These are phyloP conservation scores for Drechslerella dactyloides DNA, from an alignment of 2,329 filamentous ascomycete species.

Conservation along the genomic window DNA sequence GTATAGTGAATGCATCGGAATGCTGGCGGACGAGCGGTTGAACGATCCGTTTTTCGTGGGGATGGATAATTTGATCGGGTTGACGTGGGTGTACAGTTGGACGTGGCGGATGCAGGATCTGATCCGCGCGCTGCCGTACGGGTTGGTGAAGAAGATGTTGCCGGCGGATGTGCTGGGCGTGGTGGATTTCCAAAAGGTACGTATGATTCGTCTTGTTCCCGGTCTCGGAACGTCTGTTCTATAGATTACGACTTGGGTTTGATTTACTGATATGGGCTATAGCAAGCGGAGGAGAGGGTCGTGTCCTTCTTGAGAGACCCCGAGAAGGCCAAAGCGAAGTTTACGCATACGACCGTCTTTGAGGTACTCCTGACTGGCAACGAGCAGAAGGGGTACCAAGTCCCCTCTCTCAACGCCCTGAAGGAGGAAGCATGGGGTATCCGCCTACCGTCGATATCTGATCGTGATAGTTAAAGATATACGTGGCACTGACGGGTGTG, in stretches of 20 bases:
- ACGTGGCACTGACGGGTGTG: too few relatives aligned
- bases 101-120: conserved; percentile 53
- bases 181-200: conserved; percentile 44
- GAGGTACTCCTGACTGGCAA: conserved; percentile 57
- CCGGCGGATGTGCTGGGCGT: conserved; percentile 52
- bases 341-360: conserved; percentile 57
- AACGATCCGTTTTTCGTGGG: conserved; percentile 59
- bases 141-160: conserved; percentile 52
- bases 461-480: too few relatives aligned
- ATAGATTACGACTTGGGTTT: not conserved
- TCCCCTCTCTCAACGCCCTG: conserved; percentile 42
- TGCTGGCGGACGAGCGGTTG: conserved; percentile 59
- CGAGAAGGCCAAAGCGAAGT: conserved; percentile 53
- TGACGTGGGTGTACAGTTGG: conserved; percentile 59
- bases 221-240: too few relatives aligned
- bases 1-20: conserved; percentile 59
- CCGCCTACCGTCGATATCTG: too few relatives aligned
- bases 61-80: conserved; percentile 58
- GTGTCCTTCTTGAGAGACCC: conserved; percentile 47
- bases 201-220: too few relatives aligned
- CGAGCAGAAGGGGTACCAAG: conserved; percentile 45
- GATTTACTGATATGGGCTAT: conserved; percentile 3
- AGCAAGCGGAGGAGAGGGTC: conserved; percentile 41
- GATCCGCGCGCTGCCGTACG: conserved; percentile 53
- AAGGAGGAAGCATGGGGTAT: conserved; percentile 53